A percentile compares a stretch with the other conserved stretches of the same genome.
Conservation (phyloP, 441 rosid genomes). For the Adansonia madagascariensis region DNA sequence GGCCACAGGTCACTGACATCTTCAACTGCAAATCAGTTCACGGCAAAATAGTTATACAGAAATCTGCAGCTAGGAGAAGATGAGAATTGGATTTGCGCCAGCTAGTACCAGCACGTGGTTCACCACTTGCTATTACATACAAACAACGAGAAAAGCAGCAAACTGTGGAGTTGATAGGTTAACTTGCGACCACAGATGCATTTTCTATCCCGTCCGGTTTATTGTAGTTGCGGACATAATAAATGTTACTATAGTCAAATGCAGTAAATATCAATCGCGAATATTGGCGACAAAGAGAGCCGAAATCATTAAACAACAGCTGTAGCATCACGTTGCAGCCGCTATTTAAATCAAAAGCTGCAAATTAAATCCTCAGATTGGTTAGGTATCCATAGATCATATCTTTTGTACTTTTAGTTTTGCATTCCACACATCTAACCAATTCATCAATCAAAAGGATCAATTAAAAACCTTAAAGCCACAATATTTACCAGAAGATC, state of each 20-base stretch:
- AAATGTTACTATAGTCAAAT: no score
- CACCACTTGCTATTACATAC: background rate
- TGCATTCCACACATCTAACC: background rate
- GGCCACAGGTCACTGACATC: conserved; percentile 98
- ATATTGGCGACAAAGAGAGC: no score
- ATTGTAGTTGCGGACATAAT: no score
- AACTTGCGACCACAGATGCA: background rate
- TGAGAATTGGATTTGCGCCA: background rate
- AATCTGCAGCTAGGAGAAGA: background rate
- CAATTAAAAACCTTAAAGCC: background rate
- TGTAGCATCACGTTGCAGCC: no score
- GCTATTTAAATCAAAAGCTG: no score
- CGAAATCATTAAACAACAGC: no score
- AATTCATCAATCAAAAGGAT: background rate
- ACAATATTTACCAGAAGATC: background rate
- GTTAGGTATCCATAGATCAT: background rate
- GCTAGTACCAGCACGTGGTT: background rate
- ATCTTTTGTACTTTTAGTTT: background rate
- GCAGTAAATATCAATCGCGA: no score
- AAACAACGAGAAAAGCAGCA: background rate
- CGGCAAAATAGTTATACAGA: background rate
- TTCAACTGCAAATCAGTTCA: conserved; percentile 59
- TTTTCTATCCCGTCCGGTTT: no score
- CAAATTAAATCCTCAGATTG: no score
- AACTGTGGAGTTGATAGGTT: background rate